phyloP scores from a whole-genome alignment of 768 basidiomycete species.

The Omphalotus guepiniiformis region DNA sequence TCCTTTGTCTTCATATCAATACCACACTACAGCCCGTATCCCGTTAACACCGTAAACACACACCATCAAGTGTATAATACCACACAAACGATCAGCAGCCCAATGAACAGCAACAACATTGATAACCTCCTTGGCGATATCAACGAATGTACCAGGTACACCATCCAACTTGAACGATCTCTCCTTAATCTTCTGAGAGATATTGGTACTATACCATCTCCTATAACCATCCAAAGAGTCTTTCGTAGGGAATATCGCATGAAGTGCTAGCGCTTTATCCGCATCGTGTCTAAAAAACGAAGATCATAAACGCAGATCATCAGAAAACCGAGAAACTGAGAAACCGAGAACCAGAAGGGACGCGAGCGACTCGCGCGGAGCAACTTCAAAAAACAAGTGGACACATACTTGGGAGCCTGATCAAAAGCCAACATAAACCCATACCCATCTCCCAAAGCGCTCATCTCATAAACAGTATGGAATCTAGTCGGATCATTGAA shows the following conservation, averaged over 20 bases:
- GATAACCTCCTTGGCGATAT: slow-evolving; percentile 47
- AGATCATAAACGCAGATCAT: not conserved
- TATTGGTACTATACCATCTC: slow-evolving; percentile 25
- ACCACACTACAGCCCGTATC: slow-evolving; percentile 28
- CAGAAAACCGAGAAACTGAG: not conserved
- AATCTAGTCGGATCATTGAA: slow-evolving; percentile 32
- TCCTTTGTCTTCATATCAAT: slow-evolving; percentile 42
- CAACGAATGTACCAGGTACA: slow-evolving; percentile 33
- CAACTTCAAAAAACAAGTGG: slow-evolving; percentile 18
- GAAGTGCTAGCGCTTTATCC: slow-evolving; percentile 25
- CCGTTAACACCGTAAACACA: not conserved
- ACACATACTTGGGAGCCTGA: slow-evolving; percentile 16
- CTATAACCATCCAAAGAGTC: slow-evolving; percentile 25
- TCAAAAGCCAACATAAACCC: slow-evolving; percentile 39
- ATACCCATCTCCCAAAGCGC: slow-evolving; percentile 26
- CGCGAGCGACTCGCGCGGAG: not conserved
- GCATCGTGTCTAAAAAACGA: slow-evolving; percentile 24
- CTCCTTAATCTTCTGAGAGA: slow-evolving; percentile 26
- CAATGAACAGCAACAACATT: slow-evolving; percentile 39
- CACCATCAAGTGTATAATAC: slow-evolving; percentile 9
- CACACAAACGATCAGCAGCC: slow-evolving; percentile 33
- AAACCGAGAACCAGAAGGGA: not conserved
- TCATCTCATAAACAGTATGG: slow-evolving; percentile 32
- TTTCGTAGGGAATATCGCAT: slow-evolving; percentile 33
- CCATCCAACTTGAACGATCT: slow-evolving; percentile 30